Conservation (phyloP, 352 stramenopile genomes). For the Aphanomyces cochlioides region DNA sequence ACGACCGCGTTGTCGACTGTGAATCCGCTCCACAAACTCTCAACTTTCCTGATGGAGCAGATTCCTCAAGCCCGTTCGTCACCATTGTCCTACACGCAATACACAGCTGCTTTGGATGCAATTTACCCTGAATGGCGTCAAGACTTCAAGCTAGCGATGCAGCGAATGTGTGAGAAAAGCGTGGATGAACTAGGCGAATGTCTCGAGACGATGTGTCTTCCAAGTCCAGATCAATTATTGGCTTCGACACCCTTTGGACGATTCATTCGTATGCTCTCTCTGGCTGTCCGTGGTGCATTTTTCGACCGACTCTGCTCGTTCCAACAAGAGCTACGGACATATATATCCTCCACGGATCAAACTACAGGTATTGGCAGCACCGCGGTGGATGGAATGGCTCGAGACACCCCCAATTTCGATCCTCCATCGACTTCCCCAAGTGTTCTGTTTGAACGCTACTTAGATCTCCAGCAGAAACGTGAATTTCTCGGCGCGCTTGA, state of each 20-base stretch:
- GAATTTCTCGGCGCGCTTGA: conserved; percentile 23
- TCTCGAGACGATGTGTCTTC: conserved; percentile 3
- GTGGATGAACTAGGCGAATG: conserved; percentile 24
- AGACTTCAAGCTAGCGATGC: background rate
- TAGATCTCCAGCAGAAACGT: conserved; percentile 16
- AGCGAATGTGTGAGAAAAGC: background rate
- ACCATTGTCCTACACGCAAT: conserved; percentile 1
- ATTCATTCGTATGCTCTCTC: conserved; percentile 24
- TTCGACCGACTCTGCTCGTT: conserved; percentile 22
- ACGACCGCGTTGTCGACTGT: background rate
- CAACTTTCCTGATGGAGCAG: conserved; percentile 17
- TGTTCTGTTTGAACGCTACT: conserved; percentile 23
- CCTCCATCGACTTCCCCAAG: background rate
- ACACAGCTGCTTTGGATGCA: background rate
- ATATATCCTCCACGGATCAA: background rate
- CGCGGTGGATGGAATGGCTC: background rate
- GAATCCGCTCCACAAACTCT: conserved; percentile 15
- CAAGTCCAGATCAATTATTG: background rate
- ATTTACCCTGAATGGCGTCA: conserved; percentile 3
- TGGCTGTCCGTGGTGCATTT: conserved; percentile 9
- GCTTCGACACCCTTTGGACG: conserved; percentile 19
- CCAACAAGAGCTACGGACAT: conserved; percentile 2
- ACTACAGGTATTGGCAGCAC: background rate
- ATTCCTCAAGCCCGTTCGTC: background rate
- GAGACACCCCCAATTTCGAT: background rate